These are phyloP conservation scores for Isatis lusitanica DNA, from an alignment of 441 rosid genomes.

Conservation along the genomic window DNA sequence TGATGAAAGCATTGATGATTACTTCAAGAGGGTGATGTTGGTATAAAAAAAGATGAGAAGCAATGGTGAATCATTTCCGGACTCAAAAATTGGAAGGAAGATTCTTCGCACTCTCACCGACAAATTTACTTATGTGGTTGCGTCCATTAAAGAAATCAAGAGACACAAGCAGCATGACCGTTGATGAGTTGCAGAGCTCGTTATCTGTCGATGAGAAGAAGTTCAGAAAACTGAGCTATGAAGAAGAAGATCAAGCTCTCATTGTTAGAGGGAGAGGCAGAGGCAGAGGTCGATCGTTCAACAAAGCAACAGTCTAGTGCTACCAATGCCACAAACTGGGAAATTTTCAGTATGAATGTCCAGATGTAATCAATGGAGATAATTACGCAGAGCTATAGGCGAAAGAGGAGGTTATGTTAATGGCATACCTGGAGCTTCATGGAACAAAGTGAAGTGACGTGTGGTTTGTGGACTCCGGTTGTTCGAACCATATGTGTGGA, in stretches of 20 bases:
- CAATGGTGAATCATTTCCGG: not conserved
- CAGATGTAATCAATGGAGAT: not conserved
- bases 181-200: not conserved
- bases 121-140: not conserved
- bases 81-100: not conserved
- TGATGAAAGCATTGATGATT: not conserved
- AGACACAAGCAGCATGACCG: no score
- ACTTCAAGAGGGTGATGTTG: not conserved
- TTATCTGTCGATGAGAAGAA: not conserved
- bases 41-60: not conserved
- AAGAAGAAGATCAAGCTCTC: not conserved
- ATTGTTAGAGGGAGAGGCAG: not conserved
- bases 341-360: not conserved
- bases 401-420: not conserved
- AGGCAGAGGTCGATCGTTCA: not conserved
- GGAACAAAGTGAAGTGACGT: not conserved
- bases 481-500: not conserved
- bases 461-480: not conserved
- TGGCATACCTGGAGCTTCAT: not conserved
- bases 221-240: not conserved
- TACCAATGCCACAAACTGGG: not conserved
- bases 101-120: not conserved
- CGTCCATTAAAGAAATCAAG: no score
- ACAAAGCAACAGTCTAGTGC: not conserved
- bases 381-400: not conserved